A percentile compares a stretch with the other conserved stretches of the same genome.
Evolutionary conservation across 768 basidiomycete genomes (phyloP).

Genomic region (Coprinopsis cinerea): DNA sequence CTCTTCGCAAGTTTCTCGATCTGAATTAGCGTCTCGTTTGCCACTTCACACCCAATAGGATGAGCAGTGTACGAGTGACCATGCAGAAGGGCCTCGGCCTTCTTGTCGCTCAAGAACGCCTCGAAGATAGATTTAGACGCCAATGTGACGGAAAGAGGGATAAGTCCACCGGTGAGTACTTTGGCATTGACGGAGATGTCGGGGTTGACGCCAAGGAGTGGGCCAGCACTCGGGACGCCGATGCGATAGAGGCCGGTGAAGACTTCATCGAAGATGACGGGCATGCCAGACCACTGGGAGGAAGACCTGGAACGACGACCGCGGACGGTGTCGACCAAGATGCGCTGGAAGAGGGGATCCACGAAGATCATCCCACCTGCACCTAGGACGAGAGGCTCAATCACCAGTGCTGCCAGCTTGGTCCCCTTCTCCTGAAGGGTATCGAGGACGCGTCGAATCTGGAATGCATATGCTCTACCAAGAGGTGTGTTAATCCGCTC

Average conservation of each 20-base stretch:
- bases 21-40: constrained; percentile 68
- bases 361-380: constrained; percentile 98
- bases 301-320: constrained; percentile 27
- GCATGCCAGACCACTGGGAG: constrained; percentile 59
- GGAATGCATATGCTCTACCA: constrained; percentile 53
- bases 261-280: constrained; percentile 94
- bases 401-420: constrained; percentile 66
- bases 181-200: constrained; percentile 94
- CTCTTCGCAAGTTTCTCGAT: constrained; percentile 46
- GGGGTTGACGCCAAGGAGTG: constrained; percentile 67
- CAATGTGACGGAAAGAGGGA: constrained; percentile 83
- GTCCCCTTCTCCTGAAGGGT: constrained; percentile 35
- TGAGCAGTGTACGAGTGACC: constrained; percentile 97
- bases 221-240: constrained; percentile 58
- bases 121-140: constrained; percentile 75
- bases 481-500: constrained; percentile 54
- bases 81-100: constrained; percentile 84
- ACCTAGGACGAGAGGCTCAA: constrained; percentile 92
- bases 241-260: constrained; percentile 91
- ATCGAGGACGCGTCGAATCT: constrained; percentile 50
- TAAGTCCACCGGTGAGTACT: constrained; percentile 85
- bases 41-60: constrained; percentile 88
- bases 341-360: constrained; percentile 91
- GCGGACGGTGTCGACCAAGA: constrained; percentile 79
- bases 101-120: constrained; percentile 68